Conservation (phyloP, 306 rosid genomes). For the Prunus fruticosa region DNA sequence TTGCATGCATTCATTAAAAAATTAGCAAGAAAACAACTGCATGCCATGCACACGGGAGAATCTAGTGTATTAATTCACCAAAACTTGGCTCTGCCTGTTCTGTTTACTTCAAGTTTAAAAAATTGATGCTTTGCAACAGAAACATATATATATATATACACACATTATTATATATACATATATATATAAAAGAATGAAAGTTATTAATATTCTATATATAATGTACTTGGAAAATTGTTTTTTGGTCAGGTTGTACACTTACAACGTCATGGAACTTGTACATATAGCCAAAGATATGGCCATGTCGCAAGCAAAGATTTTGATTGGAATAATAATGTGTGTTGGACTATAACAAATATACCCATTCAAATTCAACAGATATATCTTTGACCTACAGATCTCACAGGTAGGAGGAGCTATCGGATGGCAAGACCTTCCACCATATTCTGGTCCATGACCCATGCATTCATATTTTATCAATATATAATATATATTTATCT, state of each 20-base stretch:
- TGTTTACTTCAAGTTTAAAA: constrained; percentile 1
- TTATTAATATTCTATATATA: neutral
- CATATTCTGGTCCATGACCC: constrained; percentile 21
- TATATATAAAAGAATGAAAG: neutral
- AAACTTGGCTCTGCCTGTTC: constrained; percentile 6
- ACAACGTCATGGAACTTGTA: neutral
- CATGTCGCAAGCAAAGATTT: constrained; percentile 32
- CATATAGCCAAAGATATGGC: constrained; percentile 32
- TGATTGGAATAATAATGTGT: constrained; percentile 26
- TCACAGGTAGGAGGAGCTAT: constrained; percentile 49
- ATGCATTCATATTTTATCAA: constrained; percentile 22
- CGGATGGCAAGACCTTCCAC: constrained; percentile 39
- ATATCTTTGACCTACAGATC: constrained; percentile 76
- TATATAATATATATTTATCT: too few species aligned
- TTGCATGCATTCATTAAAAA: constrained; percentile 34
- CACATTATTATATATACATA: neutral
- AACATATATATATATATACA: constrained; percentile 15
- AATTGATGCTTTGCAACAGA: constrained; percentile 10
- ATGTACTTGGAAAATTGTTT: neutral
- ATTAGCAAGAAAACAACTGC: constrained; percentile 46
- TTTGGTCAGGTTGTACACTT: constrained; percentile 18
- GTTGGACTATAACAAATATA: constrained; percentile 25
- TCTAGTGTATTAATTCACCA: constrained; percentile 24
- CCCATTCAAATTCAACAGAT: constrained; percentile 37
- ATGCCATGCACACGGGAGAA: constrained; percentile 49